These are phyloP conservation scores for Pythium brachiatum DNA, from an alignment of 352 stramenopile genomes.

Conservation along the genomic window DNA sequence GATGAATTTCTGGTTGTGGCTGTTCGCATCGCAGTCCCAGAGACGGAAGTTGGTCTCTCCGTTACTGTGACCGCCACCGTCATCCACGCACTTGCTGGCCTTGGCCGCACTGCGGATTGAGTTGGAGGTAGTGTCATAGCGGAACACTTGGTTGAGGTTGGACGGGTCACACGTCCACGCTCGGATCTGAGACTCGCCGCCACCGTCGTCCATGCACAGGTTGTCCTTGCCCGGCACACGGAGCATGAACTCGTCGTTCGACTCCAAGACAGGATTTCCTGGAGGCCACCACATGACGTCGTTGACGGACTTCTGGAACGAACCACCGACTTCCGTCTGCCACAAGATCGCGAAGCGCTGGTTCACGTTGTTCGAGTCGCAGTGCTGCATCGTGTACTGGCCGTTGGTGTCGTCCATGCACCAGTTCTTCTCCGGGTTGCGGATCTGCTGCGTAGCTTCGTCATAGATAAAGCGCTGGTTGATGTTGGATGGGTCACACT, in stretches of 20 bases:
- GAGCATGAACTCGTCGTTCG: conserved; percentile 7
- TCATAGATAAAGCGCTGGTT: conserved; percentile 36
- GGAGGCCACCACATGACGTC: no score
- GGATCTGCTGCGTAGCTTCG: conserved; percentile 1
- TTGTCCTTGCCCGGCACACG: conserved; percentile 8
- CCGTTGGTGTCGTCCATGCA: conserved; percentile 17
- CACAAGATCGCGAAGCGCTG: no score
- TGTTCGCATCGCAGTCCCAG: conserved; percentile 26
- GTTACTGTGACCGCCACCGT: conserved; percentile 25
- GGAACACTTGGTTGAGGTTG: no score
- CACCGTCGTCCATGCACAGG: no score
- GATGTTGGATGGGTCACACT: conserved; percentile 17
- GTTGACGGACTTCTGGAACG: no score
- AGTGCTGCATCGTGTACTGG: conserved; percentile 1
- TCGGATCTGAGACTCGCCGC: no score
- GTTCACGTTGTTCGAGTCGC: conserved; percentile 2
- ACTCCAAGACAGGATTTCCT: background rate
- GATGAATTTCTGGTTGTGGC: conserved; percentile 27
- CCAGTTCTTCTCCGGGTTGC: conserved; percentile 12
- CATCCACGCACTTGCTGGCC: conserved; percentile 39
- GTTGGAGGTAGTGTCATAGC: no score
- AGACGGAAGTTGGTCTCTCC: conserved; percentile 26
- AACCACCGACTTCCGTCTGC: no score
- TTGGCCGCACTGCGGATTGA: no score
- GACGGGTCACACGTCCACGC: no score